Evolutionary conservation across 1,284 basidiomycete genomes (phyloP).

Genomic region (Filobasidium uniguttulatum): DNA sequence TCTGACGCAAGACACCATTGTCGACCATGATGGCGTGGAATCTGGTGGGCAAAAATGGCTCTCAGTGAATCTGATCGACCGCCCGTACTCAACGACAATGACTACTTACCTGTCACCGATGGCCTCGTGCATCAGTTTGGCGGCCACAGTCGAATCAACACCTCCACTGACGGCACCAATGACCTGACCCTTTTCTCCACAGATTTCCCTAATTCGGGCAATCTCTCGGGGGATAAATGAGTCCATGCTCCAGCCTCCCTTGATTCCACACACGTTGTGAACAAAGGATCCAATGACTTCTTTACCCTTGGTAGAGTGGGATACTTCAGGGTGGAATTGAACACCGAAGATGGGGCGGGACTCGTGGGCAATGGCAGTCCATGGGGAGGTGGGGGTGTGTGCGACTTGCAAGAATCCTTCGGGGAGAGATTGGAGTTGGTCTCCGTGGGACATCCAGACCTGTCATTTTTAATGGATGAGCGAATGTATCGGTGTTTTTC

Average conservation of each 20-base stretch:
- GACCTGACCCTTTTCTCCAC: conserved; percentile 85
- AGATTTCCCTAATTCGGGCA: conserved; percentile 82
- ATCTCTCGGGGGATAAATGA: conserved; percentile 99
- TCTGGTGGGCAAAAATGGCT: conserved; percentile 36
- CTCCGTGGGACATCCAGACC: conserved; percentile 99
- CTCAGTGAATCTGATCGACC: background rate
- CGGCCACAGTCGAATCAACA: conserved; percentile 95
- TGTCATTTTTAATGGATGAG: conserved; percentile 38
- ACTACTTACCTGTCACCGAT: conserved; percentile 74
- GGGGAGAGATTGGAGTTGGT: conserved; percentile 75
- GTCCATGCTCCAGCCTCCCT: conserved; percentile 90
- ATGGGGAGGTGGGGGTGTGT: conserved; percentile 75
- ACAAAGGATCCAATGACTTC: conserved; percentile 85
- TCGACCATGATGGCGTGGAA: conserved; percentile 99
- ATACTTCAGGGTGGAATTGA: conserved; percentile 98
- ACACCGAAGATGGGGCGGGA: conserved; percentile 86
- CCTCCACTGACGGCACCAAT: conserved; percentile 97
- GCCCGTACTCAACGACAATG: background rate
- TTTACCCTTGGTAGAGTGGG: conserved; percentile 80
- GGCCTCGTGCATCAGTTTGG: conserved; percentile 98
- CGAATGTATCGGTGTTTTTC: background rate
- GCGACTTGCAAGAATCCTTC: conserved; percentile 79
- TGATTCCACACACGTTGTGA: conserved; percentile 69
- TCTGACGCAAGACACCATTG: conserved; percentile 86
- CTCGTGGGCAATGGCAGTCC: conserved; percentile 84